Evolutionary conservation across 2,329 filamentous ascomycete species (phyloP), one percentile per base, ranked within the genome.

Genomic region (Trematosphaeria pertusa): DNA sequence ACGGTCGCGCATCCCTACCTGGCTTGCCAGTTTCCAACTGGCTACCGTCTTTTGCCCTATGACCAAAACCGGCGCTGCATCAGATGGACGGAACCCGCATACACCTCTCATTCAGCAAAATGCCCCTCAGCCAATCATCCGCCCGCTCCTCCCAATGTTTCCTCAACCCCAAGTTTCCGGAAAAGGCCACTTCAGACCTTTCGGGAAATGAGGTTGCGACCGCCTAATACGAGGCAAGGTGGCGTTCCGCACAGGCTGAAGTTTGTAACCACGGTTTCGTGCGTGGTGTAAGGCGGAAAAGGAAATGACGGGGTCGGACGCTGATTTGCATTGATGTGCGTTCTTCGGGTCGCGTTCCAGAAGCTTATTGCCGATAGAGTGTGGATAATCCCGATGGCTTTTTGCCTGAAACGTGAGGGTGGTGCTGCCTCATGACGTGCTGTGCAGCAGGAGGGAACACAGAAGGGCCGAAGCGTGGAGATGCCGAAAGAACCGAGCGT

Each of bases 321-420:
- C 21, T 33, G 14, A 14, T 37, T 50, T 40, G 50, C 53, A 56
- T 52, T 47, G 33, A 46, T 38, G 30, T 14, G 14, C 19, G 21
- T 19, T 35, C n/a, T 31, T 19, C 19, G 38, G 24, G 14, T 44
- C 11, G 33, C 37, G 48, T 57, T 52, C 43, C 49, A 50, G 48
- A 54, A 54, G 48, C 20, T 35, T 37, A 43, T 50, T 51, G 50
- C 54, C 50, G 46, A 46, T 37, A 28, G 10, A 37, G 14, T 22
- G 20, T 7, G 24, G 11, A 37, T 41, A 30, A 21, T 31, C 38
- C 39, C 38, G 43, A 19, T 39, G n/a, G 34, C 34, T 21, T 54
- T 50, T 38, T 50, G 48, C 31, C 54, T 54, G 50, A 54, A 56
- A 52, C 50, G 22, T 38, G 36, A 24, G 11, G 36, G 14, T n/a